These are phyloP conservation scores for Pichia sp. DNA, from an alignment of 1,139 yeast genomes.

Conservation along the genomic window DNA sequence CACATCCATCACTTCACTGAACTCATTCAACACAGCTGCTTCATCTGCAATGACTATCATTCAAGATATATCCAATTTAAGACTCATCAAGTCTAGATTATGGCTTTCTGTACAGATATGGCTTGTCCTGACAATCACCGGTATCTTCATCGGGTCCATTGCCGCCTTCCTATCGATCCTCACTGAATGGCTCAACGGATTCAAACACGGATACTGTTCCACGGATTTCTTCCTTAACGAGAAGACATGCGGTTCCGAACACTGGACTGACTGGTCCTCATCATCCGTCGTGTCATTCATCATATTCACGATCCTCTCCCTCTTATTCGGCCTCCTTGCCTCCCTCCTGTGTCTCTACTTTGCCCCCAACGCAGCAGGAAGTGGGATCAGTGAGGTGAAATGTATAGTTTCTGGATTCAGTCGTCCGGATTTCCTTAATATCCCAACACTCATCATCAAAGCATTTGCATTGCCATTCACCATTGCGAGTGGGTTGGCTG, in stretches of 20 bases:
- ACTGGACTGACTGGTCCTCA: constrained; percentile 43
- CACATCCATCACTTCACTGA: background rate
- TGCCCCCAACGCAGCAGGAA: constrained; percentile 95
- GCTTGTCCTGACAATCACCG: constrained; percentile 73
- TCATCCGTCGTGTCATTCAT: constrained; percentile 49
- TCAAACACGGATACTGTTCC: constrained; percentile 76
- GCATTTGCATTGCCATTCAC: constrained; percentile 82
- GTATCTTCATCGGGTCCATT: constrained; percentile 71
- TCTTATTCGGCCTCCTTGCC: constrained; percentile 60
- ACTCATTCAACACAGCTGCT: constrained; percentile 1
- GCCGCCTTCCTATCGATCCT: constrained; percentile 81
- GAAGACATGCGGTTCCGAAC: background rate
- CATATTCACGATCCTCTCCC: constrained; percentile 57
- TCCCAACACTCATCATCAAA: constrained; percentile 72
- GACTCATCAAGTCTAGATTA: constrained; percentile 17
- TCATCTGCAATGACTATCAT: constrained; percentile 10
- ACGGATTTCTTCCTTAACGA: background rate
- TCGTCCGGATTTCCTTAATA: constrained; percentile 73
- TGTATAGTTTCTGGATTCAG: constrained; percentile 92
- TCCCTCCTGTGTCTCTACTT: constrained; percentile 65
- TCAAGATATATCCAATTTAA: constrained; percentile 11
- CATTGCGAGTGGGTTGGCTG: constrained; percentile 76
- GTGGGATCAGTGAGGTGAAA: constrained; percentile 96
- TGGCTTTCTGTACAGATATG: constrained; percentile 63
- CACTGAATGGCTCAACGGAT: constrained; percentile 82